These are phyloP conservation scores for Exophiala mesophila DNA, from an alignment of 2,329 filamentous ascomycete genomes.

Conservation along the genomic window DNA sequence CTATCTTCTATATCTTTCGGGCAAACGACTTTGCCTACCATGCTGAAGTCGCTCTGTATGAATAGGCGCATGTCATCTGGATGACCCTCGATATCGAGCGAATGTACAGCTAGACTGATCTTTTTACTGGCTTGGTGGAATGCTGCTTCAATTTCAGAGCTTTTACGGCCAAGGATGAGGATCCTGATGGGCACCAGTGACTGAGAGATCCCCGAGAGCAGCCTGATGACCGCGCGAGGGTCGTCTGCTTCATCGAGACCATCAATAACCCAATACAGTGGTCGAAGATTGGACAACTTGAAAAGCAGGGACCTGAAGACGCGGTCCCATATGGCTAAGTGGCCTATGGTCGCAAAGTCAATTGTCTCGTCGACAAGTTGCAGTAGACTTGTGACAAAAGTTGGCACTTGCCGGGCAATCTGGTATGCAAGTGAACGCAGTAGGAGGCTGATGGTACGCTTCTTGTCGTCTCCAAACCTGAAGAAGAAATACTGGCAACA, in stretches of 20 bases:
- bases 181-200: slow-evolving; percentile 28
- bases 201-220: slow-evolving; percentile 16
- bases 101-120: no score
- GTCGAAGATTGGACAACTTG: slow-evolving; percentile 17
- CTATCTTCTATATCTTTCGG: slow-evolving; percentile 5
- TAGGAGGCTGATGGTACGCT: slow-evolving; percentile 23
- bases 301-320: slow-evolving; percentile 32
- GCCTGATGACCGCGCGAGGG: slow-evolving; percentile 14
- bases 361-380: slow-evolving; percentile 4
- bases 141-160: slow-evolving; percentile 1
- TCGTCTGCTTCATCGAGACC: slow-evolving; percentile 36
- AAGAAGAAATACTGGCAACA: slow-evolving; percentile 31
- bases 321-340: slow-evolving; percentile 30
- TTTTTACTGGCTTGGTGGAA: no score
- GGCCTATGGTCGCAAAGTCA: slow-evolving; percentile 28
- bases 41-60: slow-evolving; percentile 15
- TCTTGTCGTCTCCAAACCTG: slow-evolving; percentile 27
- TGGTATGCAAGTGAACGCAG: slow-evolving; percentile 30
- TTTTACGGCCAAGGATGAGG: slow-evolving; percentile 7
- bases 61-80: not conserved
- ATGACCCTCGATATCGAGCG: no score
- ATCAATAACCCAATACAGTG: slow-evolving; percentile 40
- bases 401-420: slow-evolving; percentile 22
- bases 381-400: slow-evolving; percentile 25
- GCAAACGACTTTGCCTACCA: slow-evolving; percentile 9